phyloP scores from a whole-genome alignment of 2,329 filamentous ascomycete genomes.

The Xylaria sp. region DNA sequence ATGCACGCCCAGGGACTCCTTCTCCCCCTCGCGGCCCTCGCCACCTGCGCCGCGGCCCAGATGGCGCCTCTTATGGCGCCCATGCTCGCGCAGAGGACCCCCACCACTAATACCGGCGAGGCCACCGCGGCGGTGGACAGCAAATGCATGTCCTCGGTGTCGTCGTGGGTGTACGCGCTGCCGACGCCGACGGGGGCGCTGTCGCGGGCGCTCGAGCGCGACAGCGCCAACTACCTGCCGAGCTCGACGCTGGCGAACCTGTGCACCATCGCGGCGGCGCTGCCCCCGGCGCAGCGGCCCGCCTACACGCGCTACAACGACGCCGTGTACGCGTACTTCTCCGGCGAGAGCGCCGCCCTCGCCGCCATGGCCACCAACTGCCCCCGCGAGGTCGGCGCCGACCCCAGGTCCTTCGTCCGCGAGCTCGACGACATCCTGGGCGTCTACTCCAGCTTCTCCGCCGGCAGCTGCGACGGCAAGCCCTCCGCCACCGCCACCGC shows the following conservation, averaged over 20 bases:
- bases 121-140: neutral
- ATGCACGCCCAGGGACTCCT: neutral
- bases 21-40: neutral
- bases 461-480: conserved; percentile 3
- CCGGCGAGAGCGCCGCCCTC: conserved; percentile 16
- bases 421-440: conserved; percentile 15
- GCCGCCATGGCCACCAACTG: conserved; percentile 13
- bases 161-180: neutral
- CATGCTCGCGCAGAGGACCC: neutral
- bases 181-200: conserved; percentile 14
- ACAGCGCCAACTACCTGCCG: neutral
- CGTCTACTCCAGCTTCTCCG: conserved; percentile 21
- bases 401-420: conserved; percentile 13
- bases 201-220: neutral
- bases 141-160: neutral
- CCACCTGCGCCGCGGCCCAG: neutral
- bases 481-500: neutral
- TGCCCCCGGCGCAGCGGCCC: conserved; percentile 1
- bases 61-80: neutral
- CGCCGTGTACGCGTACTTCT: conserved; percentile 22
- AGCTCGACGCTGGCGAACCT: conserved; percentile 2
- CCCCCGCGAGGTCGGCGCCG: conserved; percentile 15
- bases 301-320: conserved; percentile 16
- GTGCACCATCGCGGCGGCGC: conserved; percentile 3
- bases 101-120: neutral